These are phyloP conservation scores for Galium porrigens DNA, from an alignment of 305 asterid species.

Conservation along the genomic window DNA sequence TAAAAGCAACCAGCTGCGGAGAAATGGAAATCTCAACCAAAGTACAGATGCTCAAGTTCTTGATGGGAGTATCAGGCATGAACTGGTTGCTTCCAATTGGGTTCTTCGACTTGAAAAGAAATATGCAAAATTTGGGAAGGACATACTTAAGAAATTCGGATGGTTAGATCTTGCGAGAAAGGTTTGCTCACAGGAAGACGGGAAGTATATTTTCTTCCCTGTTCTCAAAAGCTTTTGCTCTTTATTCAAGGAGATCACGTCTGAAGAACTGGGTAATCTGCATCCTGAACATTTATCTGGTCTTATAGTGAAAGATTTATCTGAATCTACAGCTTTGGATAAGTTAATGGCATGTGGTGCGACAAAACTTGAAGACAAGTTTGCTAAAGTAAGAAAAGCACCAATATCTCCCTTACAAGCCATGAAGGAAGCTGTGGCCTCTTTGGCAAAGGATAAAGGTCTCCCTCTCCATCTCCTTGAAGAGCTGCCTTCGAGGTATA, in stretches of 20 bases:
- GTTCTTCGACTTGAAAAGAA: constrained; percentile 52
- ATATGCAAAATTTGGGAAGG: constrained; percentile 68
- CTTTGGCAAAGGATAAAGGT: constrained; percentile 39
- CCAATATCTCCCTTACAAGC: constrained; percentile 51
- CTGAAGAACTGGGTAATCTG: constrained; percentile 22
- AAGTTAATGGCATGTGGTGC: constrained; percentile 50
- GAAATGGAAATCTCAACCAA: constrained; percentile 22
- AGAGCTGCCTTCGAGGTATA: constrained; percentile 73
- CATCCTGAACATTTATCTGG: constrained; percentile 24
- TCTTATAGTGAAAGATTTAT: constrained; percentile 30
- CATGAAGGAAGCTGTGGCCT: constrained; percentile 62
- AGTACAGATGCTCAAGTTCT: constrained; percentile 26
- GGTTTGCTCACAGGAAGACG: constrained; percentile 52
- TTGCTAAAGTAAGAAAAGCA: constrained; percentile 44
- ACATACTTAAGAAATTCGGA: constrained; percentile 59
- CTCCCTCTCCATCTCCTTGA: constrained; percentile 49
- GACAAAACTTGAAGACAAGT: constrained; percentile 46
- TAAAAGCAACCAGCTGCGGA: constrained; percentile 20
- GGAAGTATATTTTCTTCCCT: constrained; percentile 59
- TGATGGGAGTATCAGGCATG: constrained; percentile 20
- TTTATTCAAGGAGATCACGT: constrained; percentile 27
- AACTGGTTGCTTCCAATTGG: constrained; percentile 27
- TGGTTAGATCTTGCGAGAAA: constrained; percentile 87
- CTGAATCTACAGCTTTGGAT: constrained; percentile 43
- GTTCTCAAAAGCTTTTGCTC: constrained; percentile 41